Evolutionary conservation across 1,139 yeast species (phyloP).

Genomic region (Debaryomyces fabryi): DNA sequence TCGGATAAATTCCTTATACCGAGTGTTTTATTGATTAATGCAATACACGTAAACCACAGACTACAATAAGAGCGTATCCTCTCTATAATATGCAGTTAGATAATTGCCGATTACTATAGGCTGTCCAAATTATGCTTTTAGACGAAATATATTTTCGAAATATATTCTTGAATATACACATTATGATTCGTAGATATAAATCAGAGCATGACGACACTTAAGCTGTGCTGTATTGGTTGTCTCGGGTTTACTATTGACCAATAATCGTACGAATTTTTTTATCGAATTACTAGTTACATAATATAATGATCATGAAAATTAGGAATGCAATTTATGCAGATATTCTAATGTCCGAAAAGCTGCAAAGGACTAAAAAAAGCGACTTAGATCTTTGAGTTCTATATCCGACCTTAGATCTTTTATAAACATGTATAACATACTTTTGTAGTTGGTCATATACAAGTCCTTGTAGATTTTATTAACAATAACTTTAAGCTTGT

Average conservation of each 20-base stretch:
- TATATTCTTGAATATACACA: neutral
- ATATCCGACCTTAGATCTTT: constrained; percentile 35
- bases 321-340: neutral
- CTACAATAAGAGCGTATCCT: neutral
- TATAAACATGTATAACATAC: constrained; percentile 22
- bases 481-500: constrained; percentile 28
- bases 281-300: neutral
- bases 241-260: neutral
- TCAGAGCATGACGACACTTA: neutral
- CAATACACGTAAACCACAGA: neutral
- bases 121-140: neutral
- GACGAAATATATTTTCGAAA: neutral
- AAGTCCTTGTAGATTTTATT: constrained; percentile 28
- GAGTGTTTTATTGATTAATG: neutral
- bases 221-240: neutral
- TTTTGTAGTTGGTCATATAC: constrained; percentile 25
- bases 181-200: neutral
- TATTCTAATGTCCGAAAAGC: neutral
- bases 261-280: neutral
- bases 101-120: neutral
- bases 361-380: constrained; percentile 11
- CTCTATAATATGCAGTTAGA: neutral
- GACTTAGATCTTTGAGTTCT: constrained; percentile 31
- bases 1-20: constrained; percentile 6
- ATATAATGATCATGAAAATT: neutral